Percentiles rank a stretch among this genome's conserved stretches.
Evolutionary conservation across 2,329 filamentous ascomycete species (phyloP).

Genomic region (Aspergillus awamori): DNA sequence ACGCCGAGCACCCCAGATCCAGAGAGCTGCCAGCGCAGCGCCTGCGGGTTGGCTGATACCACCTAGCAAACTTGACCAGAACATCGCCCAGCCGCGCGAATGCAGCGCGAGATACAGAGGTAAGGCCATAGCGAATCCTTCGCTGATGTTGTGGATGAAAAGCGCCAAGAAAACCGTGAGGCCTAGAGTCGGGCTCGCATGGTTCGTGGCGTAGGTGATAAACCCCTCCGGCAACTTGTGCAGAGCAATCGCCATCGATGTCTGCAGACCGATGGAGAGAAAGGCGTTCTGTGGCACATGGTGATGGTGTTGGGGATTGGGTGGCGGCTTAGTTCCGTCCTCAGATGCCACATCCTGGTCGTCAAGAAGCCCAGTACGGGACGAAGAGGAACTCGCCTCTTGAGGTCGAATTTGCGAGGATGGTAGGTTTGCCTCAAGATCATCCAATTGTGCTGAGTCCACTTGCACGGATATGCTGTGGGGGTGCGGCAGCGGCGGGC

Average conservation of each 20-base stretch:
- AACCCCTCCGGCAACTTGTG: conserved; percentile 90
- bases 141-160: conserved; percentile 97
- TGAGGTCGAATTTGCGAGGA: neutral
- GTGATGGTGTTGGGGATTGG: conserved; percentile 69
- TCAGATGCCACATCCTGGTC: conserved; percentile 4
- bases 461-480: conserved; percentile 23
- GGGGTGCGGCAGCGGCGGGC: conserved; percentile 19
- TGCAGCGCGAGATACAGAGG: conserved; percentile 89
- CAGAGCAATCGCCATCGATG: conserved; percentile 88
- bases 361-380: conserved; percentile 14
- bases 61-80: conserved; percentile 80
- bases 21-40: conserved; percentile 78
- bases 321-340: conserved; percentile 9
- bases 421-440: conserved; percentile 13
- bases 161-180: conserved; percentile 92
- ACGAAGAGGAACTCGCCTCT: conserved; percentile 19
- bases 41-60: conserved; percentile 86
- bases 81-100: conserved; percentile 77
- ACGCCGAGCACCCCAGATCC: conserved; percentile 73
- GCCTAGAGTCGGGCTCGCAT: conserved; percentile 85
- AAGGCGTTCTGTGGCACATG: conserved; percentile 95
- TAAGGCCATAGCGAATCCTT: conserved; percentile 91
- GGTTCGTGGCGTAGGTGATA: conserved; percentile 95
- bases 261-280: conserved; percentile 92
- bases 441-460: conserved; percentile 17